Base-by-base conservation (phyloP, 2,329 filamentous ascomycete genomes). In the Cytospora piceae region DNA sequence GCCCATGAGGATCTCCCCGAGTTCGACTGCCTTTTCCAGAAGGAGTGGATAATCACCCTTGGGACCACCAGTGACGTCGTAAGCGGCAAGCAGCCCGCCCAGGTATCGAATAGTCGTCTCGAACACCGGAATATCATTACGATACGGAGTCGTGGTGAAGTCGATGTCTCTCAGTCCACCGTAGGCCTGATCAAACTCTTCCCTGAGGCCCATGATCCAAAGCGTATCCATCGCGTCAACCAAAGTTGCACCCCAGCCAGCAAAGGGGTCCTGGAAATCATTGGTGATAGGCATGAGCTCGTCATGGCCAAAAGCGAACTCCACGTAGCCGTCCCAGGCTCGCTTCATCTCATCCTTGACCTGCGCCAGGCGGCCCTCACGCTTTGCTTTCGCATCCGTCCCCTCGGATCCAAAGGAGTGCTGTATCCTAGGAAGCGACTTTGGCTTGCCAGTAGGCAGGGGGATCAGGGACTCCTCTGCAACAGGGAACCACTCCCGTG, bases 101-200 rank as follows among this genome's bases (percentile, higher is more conserved):
- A 98, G 82, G 72, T 97, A 97, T 60, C 94, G 87, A 73, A 98
- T 97, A 14, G 89, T 92, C 0, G 93, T 96, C 77, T 97, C 94
- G 71, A 97, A 97, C 9, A 96, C 83, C n/a, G 93, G 93, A 55
- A 97, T 95, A 57, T 91, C 86, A 46, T 78, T 74, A 58, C 88
- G 82, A 17, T 77, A 74, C 3, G 81, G 77, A 32, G 86, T 89
- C 14, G 85, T 90, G 3, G 91, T 95, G 72, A 97, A 97, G 76
- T 97, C 93, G 65, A 97, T 94, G 7, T 85, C 77, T 64, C 83
- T 83, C 27, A 94, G 87, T 4, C 84, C 87, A 60, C 85, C 82
- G 54, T 91, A 87, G 2, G 92, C 93, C 67, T 92, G 88, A 66
- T 92, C 87, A 72, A 96, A 96, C 71, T 96, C 92, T 0, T 90